Evolutionary conservation across 2,329 filamentous ascomycete genomes (phyloP).

Genomic region (Cordyceps javanica): DNA sequence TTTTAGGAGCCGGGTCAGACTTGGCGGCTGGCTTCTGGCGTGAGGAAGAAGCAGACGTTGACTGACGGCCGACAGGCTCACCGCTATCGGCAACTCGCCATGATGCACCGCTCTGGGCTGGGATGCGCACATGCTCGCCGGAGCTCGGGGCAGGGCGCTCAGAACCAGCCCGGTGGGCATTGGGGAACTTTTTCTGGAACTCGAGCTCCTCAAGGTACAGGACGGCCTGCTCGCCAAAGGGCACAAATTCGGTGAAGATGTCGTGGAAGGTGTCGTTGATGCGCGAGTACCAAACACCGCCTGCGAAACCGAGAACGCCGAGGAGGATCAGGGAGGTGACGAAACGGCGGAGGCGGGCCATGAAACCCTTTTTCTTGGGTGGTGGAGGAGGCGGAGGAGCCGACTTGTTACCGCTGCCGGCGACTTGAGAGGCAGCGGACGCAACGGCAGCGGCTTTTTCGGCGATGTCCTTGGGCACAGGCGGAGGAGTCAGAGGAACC

Average conservation of each 20-base stretch:
- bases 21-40: conserved; percentile 28
- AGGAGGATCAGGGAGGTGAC: conserved; percentile 72
- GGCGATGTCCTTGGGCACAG: conserved; percentile 19
- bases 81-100: conserved; percentile 66
- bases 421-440: conserved; percentile 17
- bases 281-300: conserved; percentile 87
- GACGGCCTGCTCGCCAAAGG: conserved; percentile 89
- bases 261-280: conserved; percentile 98
- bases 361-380: conserved; percentile 56
- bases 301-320: conserved; percentile 71
- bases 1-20: conserved; percentile 22
- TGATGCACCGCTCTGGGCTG: conserved; percentile 77
- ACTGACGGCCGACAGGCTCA: conserved; percentile 52
- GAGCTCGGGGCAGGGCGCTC: conserved; percentile 18
- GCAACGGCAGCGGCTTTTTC: conserved; percentile 24
- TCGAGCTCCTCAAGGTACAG: conserved; percentile 94
- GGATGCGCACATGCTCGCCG: conserved; percentile 72
- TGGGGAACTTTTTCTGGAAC: conserved; percentile 77
- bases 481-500: conserved; percentile 35
- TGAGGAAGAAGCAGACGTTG: conserved; percentile 43
- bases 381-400: conserved; percentile 23
- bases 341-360: conserved; percentile 69
- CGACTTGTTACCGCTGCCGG: conserved; percentile 31
- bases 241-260: conserved; percentile 96
- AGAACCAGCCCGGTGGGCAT: conserved; percentile 39